Percentiles rank a stretch among this genome's conserved stretches.
phyloP scores from a whole-genome alignment of 2,329 filamentous ascomycete genomes.

The Phialophora macrospora region DNA sequence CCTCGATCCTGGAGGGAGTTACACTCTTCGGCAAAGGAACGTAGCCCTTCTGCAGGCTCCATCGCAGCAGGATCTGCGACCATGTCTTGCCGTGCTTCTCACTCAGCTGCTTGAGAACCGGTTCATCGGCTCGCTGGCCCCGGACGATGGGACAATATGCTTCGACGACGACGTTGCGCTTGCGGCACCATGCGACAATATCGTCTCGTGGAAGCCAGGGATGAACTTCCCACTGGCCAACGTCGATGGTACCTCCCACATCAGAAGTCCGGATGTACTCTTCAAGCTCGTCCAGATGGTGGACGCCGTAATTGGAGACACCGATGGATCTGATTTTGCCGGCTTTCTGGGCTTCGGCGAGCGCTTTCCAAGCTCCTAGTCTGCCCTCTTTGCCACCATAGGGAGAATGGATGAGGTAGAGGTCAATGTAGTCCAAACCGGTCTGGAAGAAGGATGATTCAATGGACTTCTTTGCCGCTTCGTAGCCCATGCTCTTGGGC shows the following conservation, averaged over 20 bases:
- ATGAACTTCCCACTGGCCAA: constrained; percentile 89
- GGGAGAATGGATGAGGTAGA: constrained; percentile 57
- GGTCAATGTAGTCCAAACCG: constrained; percentile 49
- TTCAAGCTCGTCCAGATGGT: constrained; percentile 61
- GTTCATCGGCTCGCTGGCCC: constrained; percentile 57
- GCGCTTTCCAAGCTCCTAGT: constrained; percentile 59
- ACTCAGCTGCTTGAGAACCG: constrained; percentile 55
- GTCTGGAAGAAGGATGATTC: constrained; percentile 37
- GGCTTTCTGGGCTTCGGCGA: constrained; percentile 58
- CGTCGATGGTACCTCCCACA: constrained; percentile 72
- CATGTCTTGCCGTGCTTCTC: constrained; percentile 64
- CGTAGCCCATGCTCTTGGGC: constrained; percentile 61
- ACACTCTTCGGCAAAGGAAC: constrained; percentile 68
- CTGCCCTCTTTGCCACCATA: constrained; percentile 58
- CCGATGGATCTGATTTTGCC: constrained; percentile 60
- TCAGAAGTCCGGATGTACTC: constrained; percentile 63
- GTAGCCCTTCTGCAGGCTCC: constrained; percentile 67
- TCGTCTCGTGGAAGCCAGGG: constrained; percentile 83
- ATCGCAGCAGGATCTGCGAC: constrained; percentile 64
- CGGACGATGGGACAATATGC: constrained; percentile 56
- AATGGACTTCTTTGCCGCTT: constrained; percentile 59
- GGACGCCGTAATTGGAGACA: constrained; percentile 61
- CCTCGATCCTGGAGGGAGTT: constrained; percentile 63
- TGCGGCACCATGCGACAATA: constrained; percentile 75
- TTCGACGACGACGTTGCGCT: constrained; percentile 67